Evolutionary conservation across 768 basidiomycete genomes (phyloP), one percentile per base, ranked within the genome.

Genomic region (Rickenella mellea): DNA sequence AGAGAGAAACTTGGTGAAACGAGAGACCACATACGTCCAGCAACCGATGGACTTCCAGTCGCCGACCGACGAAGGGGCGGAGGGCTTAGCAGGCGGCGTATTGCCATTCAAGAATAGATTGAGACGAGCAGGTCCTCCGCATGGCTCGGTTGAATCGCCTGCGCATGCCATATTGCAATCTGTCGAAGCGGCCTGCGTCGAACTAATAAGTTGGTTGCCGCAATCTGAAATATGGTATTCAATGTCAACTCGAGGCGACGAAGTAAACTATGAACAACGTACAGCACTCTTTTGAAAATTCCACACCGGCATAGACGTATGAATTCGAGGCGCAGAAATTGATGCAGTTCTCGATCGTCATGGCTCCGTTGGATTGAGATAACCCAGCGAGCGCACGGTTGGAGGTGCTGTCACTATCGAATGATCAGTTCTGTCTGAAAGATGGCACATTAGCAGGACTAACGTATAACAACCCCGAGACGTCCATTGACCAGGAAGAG

Each of bases 131-230:
- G 78, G 73, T 5, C 78, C 86, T 53, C 86, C 86, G 47, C 85
- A 89, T 31, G 76, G 73, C 55, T 81, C 69, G 9, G 72, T 66
- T 9, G 74, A 28, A 45, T 78, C 79, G 17, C 86, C 90, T 14
- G 69, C 70, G 47, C 90, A 93, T 0, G 67, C 69, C 81, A 82
- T 85, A 55, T 71, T 75, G 54, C 90, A 93, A 26, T 69, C 63
- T 58, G 1, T 71, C 69, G 1, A 3, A 9, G 64, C 47, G 0
- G 70, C 71, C 12, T 51, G 37, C 1, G 69, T 73, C 1, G 82
- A 84, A 8, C 80, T 80, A 10, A 78, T 63, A 36, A 89, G 62
- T 9, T 65, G 59, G 53, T 86, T 69, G 2, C 83, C 85, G 49
- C 89, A 92, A 61, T 78, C 82, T 84, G 46, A 12, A 40, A 35